phyloP scores from a whole-genome alignment of 495 filamentous ascomycete genomes.

The Pyrenula massariospora region DNA sequence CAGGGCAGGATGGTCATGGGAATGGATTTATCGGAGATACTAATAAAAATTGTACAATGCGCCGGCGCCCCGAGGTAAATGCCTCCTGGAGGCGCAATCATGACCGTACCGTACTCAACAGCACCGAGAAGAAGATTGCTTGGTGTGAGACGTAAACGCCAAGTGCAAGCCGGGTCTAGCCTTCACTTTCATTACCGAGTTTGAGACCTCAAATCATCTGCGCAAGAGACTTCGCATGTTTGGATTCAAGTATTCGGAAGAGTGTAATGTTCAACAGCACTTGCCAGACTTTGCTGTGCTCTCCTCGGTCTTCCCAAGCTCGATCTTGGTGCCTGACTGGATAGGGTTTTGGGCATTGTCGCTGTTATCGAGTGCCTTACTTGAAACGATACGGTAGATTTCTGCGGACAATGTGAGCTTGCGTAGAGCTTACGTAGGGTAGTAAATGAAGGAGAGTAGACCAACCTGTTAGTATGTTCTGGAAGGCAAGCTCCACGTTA shows the following conservation, averaged over 20 bases:
- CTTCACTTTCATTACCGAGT: conserved; percentile 11
- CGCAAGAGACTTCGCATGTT: conserved; percentile 2
- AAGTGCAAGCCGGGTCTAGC: conserved; percentile 9
- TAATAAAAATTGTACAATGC: background rate
- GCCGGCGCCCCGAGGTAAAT: background rate
- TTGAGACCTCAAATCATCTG: conserved; percentile 6
- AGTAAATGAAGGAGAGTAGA: conserved; percentile 1
- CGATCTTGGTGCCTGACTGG: conserved; percentile 55
- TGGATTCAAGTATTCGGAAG: background rate
- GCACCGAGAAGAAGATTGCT: background rate
- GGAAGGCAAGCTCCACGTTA: conserved; percentile 99
- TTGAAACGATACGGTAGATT: conserved; percentile 98
- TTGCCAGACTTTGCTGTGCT: conserved; percentile 65
- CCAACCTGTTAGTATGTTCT: conserved; percentile 96
- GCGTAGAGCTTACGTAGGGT: conserved; percentile 5
- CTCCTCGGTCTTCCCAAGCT: conserved; percentile 72
- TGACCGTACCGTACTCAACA: too few relatives aligned
- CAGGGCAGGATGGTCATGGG: background rate
- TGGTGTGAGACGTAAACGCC: background rate
- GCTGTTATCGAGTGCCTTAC: conserved; percentile 84
- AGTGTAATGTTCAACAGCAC: conserved; percentile 72
- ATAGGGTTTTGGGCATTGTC: conserved; percentile 65
- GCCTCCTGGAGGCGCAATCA: background rate
- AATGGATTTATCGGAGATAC: background rate
- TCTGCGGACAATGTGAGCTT: conserved; percentile 41